These are phyloP conservation scores for Anisodus acutangulus DNA, from an alignment of 257 asterid genomes.

Conservation along the genomic window DNA sequence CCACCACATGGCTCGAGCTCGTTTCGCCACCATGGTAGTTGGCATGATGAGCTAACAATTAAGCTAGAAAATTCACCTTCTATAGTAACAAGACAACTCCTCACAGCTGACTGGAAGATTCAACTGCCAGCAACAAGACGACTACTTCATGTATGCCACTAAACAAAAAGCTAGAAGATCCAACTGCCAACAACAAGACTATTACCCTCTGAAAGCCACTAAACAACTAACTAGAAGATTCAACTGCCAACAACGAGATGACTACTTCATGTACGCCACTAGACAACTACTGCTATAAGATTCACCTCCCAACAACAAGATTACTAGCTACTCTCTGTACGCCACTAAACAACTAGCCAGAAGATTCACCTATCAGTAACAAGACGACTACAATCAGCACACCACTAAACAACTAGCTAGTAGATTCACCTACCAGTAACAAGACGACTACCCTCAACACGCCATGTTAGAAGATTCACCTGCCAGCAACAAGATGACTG, in stretches of 20 bases:
- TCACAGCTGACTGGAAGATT: not conserved
- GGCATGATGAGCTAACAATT: not conserved
- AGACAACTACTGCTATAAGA: not conserved
- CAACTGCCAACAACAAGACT: not conserved
- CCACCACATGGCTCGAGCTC: conserved; percentile 58
- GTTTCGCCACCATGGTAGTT: conserved; percentile 45
- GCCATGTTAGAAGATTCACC: not conserved
- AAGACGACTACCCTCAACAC: not conserved
- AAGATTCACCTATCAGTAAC: not conserved
- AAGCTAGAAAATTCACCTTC: not conserved
- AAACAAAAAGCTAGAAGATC: not conserved
- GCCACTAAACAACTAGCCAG: not conserved
- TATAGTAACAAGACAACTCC: not conserved
- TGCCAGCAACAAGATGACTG: not conserved
- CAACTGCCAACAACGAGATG: not conserved
- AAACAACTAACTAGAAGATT: not conserved
- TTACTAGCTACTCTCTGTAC: not conserved
- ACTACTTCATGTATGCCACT: not conserved
- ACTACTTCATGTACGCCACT: not conserved
- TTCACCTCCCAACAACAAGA: not conserved
- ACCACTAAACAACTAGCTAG: not conserved
- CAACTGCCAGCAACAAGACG: not conserved
- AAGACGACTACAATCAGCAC: not conserved
- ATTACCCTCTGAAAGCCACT: not conserved
- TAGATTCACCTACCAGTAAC: not conserved